These are phyloP conservation scores for Chaetomiaceae sp. DNA, from an alignment of 2,329 filamentous ascomycete species.

Conservation along the genomic window DNA sequence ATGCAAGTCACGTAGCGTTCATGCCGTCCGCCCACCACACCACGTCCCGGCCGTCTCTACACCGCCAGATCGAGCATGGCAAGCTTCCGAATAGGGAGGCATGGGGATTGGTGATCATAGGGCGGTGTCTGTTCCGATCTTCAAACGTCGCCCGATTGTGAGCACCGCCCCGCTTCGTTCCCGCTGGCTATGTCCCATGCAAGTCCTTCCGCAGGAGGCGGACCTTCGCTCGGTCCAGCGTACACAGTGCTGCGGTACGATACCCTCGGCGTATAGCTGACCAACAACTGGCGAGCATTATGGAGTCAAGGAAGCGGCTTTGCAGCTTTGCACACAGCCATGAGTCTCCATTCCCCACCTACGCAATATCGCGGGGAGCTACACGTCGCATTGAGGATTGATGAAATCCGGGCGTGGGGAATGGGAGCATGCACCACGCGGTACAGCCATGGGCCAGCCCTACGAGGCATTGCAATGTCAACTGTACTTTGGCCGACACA, in stretches of 20 bases:
- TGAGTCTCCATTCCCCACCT: background rate
- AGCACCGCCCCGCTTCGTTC: background rate
- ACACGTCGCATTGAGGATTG: slow-evolving; percentile 2
- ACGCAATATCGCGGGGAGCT: background rate
- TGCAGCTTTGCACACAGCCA: too few relatives aligned
- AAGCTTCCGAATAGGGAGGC: background rate
- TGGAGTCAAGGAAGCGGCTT: too few relatives aligned
- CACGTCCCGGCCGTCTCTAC: background rate
- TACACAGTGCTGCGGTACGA: too few relatives aligned
- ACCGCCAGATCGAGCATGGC: slow-evolving; percentile 1
- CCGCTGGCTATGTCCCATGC: too few relatives aligned
- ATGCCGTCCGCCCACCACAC: background rate
- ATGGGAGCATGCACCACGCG: background rate
- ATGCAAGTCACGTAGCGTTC: slow-evolving; percentile 8
- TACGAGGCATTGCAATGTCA: slow-evolving; percentile 4
- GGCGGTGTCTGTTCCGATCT: slow-evolving; percentile 1
- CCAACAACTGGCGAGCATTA: too few relatives aligned
- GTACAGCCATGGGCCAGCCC: slow-evolving; percentile 10
- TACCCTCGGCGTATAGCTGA: too few relatives aligned
- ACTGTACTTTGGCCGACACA: background rate
- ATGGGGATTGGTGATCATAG: background rate
- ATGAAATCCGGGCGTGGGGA: background rate
- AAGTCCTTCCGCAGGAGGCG: background rate
- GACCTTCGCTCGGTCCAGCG: too few relatives aligned
- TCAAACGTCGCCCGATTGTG: background rate